These are phyloP conservation scores for Calonectria multiphialidica DNA, from an alignment of 2,329 filamentous ascomycete species.

Conservation along the genomic window DNA sequence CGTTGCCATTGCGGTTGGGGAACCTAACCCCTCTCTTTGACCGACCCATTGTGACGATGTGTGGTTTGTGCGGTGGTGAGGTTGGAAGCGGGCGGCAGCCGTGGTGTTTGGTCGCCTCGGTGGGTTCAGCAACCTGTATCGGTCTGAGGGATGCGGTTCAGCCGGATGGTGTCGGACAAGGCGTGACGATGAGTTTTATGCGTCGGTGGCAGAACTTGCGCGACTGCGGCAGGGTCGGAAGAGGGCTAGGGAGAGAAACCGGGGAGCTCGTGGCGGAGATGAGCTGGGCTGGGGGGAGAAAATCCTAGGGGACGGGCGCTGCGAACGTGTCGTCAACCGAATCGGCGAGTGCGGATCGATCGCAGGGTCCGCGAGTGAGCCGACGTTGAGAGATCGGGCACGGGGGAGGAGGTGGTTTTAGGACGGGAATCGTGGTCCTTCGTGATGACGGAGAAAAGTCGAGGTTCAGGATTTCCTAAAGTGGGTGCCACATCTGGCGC, in stretches of 20 bases:
- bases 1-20: slow-evolving; percentile 58
- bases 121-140: not conserved
- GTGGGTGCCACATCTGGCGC: slow-evolving; percentile 34
- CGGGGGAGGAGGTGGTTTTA: not conserved
- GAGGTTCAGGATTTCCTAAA: slow-evolving; percentile 38
- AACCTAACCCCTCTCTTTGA: slow-evolving; percentile 67
- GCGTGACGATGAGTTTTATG: not conserved
- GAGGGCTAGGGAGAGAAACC: slow-evolving; percentile 6
- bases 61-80: slow-evolving; percentile 8
- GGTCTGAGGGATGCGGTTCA: not conserved
- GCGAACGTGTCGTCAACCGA: not conserved
- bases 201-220: slow-evolving; percentile 6
- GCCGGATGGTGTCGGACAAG: not conserved
- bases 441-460: slow-evolving; percentile 42
- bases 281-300: not conserved
- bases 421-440: slow-evolving; percentile 28
- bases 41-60: slow-evolving; percentile 47
- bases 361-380: slow-evolving; percentile 9
- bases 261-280: slow-evolving; percentile 7
- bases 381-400: slow-evolving; percentile 1
- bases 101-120: not conserved
- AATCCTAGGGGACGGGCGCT: not conserved
- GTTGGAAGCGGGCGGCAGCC: not conserved
- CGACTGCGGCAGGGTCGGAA: slow-evolving; percentile 26
- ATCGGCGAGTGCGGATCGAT: slow-evolving; percentile 3